Conservation (phyloP, 176 grass and related monocot species). For the Triticum monococcum region DNA sequence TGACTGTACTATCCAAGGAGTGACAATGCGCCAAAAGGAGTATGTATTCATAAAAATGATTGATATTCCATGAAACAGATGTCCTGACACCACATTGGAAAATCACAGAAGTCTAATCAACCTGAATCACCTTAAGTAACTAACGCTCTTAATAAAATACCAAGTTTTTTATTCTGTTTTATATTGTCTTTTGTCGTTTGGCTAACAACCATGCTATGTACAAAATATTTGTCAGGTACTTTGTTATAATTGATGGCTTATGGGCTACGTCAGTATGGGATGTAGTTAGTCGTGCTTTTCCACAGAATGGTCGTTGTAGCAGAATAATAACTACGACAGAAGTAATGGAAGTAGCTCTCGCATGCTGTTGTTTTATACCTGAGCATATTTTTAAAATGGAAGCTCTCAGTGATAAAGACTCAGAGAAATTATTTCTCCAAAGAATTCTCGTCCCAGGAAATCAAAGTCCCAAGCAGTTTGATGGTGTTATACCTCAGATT, state of each 20-base stretch:
- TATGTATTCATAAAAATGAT: too few species aligned
- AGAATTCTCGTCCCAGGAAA: not conserved
- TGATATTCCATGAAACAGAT: too few species aligned
- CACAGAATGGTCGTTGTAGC: not conserved
- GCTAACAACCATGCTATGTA: too few species aligned
- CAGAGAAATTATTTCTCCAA: not conserved
- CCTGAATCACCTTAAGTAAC: not conserved
- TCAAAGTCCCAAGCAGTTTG: not conserved
- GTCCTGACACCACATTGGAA: too few species aligned
- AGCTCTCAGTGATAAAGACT: not conserved
- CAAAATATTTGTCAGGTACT: too few species aligned
- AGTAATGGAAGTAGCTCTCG: not conserved
- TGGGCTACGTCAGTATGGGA: too few species aligned
- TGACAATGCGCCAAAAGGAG: too few species aligned
- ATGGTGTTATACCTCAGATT: not conserved
- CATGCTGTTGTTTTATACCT: not conserved
- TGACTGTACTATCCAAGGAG: too few species aligned
- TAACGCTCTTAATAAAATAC: not conserved
- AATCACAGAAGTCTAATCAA: too few species aligned
- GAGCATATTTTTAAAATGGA: not conserved
- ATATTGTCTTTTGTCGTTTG: too few species aligned
- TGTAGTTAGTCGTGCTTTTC: too few species aligned
- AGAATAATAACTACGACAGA: conserved; percentile 1
- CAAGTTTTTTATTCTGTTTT: not conserved
- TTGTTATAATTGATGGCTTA: too few species aligned